These are phyloP conservation scores for Clarireedia monteithiana DNA, from an alignment of 2,329 filamentous ascomycete genomes.

Conservation along the genomic window DNA sequence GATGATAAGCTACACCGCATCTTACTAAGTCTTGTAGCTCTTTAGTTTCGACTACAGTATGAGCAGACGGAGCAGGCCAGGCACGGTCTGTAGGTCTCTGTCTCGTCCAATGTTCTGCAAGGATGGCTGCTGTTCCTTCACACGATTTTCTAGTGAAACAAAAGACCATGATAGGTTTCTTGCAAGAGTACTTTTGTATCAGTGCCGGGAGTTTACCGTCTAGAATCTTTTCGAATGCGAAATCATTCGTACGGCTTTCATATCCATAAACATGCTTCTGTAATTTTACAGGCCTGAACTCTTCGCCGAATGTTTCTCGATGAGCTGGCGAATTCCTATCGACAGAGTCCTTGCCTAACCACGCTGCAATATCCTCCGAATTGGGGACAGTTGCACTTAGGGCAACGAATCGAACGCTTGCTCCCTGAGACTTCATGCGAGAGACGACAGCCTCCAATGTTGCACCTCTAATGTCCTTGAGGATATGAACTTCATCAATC, in stretches of 20 bases:
- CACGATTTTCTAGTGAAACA: slow-evolving; percentile 71
- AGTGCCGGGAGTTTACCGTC: slow-evolving; percentile 58
- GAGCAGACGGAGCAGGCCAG: slow-evolving; percentile 53
- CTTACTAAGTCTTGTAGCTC: slow-evolving; percentile 46
- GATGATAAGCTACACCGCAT: slow-evolving; percentile 70
- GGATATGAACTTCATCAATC: slow-evolving; percentile 81
- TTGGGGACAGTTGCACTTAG: slow-evolving; percentile 81
- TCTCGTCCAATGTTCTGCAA: slow-evolving; percentile 58
- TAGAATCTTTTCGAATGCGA: slow-evolving; percentile 65
- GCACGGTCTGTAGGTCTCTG: slow-evolving; percentile 43
- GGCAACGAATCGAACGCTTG: slow-evolving; percentile 70
- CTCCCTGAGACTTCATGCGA: slow-evolving; percentile 75
- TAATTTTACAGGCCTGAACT: slow-evolving; percentile 70
- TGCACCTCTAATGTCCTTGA: slow-evolving; percentile 72
- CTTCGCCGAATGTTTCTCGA: slow-evolving; percentile 66
- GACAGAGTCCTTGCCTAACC: slow-evolving; percentile 61
- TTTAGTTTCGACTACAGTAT: slow-evolving; percentile 45
- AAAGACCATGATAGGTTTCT: slow-evolving; percentile 77
- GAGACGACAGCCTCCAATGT: slow-evolving; percentile 79
- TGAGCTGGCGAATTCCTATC: slow-evolving; percentile 56
- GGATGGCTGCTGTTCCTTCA: slow-evolving; percentile 55
- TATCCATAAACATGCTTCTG: slow-evolving; percentile 73
- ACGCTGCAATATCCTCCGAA: slow-evolving; percentile 68
- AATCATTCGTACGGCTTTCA: slow-evolving; percentile 57
- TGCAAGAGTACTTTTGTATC: slow-evolving; percentile 56